Conservation (phyloP, 83 land plant genomes). For the Picea abies region DNA sequence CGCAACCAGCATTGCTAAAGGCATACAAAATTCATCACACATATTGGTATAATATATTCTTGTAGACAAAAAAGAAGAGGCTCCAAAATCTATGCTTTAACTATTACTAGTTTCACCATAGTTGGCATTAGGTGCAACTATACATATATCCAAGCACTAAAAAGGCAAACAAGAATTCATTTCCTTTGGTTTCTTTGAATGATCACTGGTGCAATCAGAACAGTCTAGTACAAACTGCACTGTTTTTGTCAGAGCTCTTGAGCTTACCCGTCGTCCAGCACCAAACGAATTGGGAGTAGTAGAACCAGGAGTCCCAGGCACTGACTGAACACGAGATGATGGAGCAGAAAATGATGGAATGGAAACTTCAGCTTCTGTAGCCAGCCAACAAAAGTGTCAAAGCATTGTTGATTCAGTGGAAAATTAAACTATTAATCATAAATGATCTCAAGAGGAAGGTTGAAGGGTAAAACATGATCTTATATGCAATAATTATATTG, state of each 20-base stretch:
- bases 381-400: neutral
- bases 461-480: neutral
- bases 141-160: neutral
- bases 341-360: slow-evolving; percentile 14
- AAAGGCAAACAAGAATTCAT: slow-evolving; percentile 18
- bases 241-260: slow-evolving; percentile 20
- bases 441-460: neutral
- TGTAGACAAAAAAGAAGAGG: too few relatives aligned
- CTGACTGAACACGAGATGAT: slow-evolving; percentile 12
- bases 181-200: slow-evolving; percentile 21
- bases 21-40: too few relatives aligned
- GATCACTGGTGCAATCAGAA: slow-evolving; percentile 23
- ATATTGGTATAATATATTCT: too few relatives aligned
- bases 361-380: slow-evolving; percentile 30
- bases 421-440: neutral
- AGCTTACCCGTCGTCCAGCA: slow-evolving; percentile 26
- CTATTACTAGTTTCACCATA: too few relatives aligned
- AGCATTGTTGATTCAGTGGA: neutral
- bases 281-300: slow-evolving; percentile 21
- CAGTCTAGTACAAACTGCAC: slow-evolving; percentile 22
- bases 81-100: too few relatives aligned
- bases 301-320: slow-evolving; percentile 23
- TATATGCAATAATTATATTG: neutral
- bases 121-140: too few relatives aligned
- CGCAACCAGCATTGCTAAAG: too few relatives aligned